Evolutionary conservation across 306 rosid genomes (phyloP).

Genomic region (Trifolium dubium): DNA sequence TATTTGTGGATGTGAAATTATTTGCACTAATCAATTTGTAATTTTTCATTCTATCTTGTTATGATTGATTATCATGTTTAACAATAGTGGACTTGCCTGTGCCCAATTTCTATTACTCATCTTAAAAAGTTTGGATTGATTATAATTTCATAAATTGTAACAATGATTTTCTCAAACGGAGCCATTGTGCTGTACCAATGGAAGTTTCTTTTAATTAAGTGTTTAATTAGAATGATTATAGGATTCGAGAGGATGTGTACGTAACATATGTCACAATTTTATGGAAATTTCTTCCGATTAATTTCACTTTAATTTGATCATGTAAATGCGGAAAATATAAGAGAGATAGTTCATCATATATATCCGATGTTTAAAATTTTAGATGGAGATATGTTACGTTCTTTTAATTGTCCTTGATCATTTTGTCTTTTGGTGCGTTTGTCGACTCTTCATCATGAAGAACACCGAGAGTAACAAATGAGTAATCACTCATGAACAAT

Average conservation of each 20-base stretch:
- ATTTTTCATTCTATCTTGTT: constrained; percentile 51
- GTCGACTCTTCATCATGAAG: too few relatives aligned
- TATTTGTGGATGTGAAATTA: constrained; percentile 42
- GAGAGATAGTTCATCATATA: too few relatives aligned
- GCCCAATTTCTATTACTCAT: constrained; percentile 48
- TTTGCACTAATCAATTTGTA: constrained; percentile 44
- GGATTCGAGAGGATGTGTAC: constrained; percentile 21
- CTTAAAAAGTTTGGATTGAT: constrained; percentile 40
- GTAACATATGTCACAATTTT: constrained; percentile 22
- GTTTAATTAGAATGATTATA: constrained; percentile 46
- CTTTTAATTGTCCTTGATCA: too few relatives aligned
- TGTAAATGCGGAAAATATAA: too few relatives aligned
- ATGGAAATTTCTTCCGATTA: too few relatives aligned
- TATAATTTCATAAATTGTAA: constrained; percentile 18
- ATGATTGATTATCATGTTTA: constrained; percentile 64
- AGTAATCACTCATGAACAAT: too few relatives aligned
- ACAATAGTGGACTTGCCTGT: constrained; percentile 54
- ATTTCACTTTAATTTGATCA: too few relatives aligned
- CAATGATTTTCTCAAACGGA: constrained; percentile 33
- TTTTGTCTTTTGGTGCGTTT: too few relatives aligned
- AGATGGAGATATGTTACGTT: too few relatives aligned
- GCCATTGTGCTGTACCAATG: constrained; percentile 22
- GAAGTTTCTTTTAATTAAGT: constrained; percentile 27
- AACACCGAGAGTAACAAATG: too few relatives aligned
- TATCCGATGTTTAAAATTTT: too few relatives aligned